phyloP scores from a whole-genome alignment of 2,329 filamentous ascomycete genomes.

The Colletotrichum gloeosporioides region DNA sequence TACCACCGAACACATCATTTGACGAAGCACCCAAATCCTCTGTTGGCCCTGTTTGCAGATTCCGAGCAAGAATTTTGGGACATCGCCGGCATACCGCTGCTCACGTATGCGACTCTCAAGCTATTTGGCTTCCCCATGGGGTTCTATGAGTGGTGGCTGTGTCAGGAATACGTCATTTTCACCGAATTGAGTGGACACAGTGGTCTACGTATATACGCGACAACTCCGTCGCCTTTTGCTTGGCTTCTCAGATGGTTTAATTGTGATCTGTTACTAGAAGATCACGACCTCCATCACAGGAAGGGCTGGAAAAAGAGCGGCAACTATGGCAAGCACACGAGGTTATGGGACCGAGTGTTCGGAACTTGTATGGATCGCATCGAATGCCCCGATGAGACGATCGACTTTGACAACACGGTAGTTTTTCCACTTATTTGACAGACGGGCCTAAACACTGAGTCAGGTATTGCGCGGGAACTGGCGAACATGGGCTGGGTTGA shows the following conservation, averaged over 20 bases:
- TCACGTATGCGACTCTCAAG: slow-evolving; percentile 41
- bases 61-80: slow-evolving; percentile 47
- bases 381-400: slow-evolving; percentile 34
- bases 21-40: slow-evolving; percentile 48
- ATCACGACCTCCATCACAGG: slow-evolving; percentile 46
- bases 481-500: not conserved
- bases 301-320: slow-evolving; percentile 41
- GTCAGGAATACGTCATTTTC: slow-evolving; percentile 47
- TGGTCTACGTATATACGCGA: slow-evolving; percentile 40
- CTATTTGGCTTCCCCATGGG: slow-evolving; percentile 43
- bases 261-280: slow-evolving; percentile 44
- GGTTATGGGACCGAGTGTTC: slow-evolving; percentile 41
- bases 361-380: slow-evolving; percentile 40
- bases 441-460: not conserved
- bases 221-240: slow-evolving; percentile 36
- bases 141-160: slow-evolving; percentile 53
- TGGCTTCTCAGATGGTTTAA: slow-evolving; percentile 37
- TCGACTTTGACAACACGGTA: slow-evolving; percentile 33
- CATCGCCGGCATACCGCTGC: slow-evolving; percentile 43
- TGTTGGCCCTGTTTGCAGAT: slow-evolving; percentile 47
- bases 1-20: slow-evolving; percentile 51
- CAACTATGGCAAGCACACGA: slow-evolving; percentile 44
- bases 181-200: slow-evolving; percentile 43
- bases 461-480: not conserved
- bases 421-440: slow-evolving; percentile 31